phyloP scores from a whole-genome alignment of 1,284 basidiomycete genomes.

The Pyrrhoderma noxium region DNA sequence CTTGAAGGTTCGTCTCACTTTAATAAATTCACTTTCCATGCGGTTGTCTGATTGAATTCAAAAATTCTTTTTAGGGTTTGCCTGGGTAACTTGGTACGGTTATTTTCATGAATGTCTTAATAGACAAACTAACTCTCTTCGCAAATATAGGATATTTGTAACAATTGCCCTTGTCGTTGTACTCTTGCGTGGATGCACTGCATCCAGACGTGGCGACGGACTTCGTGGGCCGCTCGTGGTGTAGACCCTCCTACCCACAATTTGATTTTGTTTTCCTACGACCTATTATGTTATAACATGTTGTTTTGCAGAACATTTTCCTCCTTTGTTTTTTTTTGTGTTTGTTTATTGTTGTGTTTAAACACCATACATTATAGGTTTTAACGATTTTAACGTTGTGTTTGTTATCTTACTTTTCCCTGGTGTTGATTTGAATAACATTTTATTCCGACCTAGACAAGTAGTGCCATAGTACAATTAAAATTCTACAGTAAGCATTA shows the following conservation, averaged over 20 bases:
- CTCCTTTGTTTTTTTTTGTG: too few species aligned
- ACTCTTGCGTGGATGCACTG: conserved; percentile 43
- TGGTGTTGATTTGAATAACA: too few species aligned
- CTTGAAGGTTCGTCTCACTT: conserved; percentile 33
- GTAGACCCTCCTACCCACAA: not conserved
- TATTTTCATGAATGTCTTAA: conserved; percentile 8
- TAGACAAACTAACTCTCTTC: not conserved
- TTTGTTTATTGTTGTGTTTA: too few species aligned
- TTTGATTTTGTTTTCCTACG: too few species aligned
- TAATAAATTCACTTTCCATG: not conserved
- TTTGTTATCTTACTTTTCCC: too few species aligned
- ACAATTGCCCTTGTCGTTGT: conserved; percentile 47
- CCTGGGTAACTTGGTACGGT: conserved; percentile 57
- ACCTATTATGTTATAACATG: too few species aligned
- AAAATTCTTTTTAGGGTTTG: conserved; percentile 31
- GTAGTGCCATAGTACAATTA: not conserved
- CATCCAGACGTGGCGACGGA: conserved; percentile 51
- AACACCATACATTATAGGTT: too few species aligned
- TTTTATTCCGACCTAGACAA: too few species aligned
- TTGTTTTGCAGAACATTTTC: too few species aligned
- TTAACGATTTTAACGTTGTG: too few species aligned
- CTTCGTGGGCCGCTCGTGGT: conserved; percentile 41
- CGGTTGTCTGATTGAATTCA: not conserved
- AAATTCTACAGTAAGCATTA: not conserved
- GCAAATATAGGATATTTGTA: conserved; percentile 46